These are phyloP conservation scores for Galeopsis tetrahit DNA, from an alignment of 257 asterid genomes.

Conservation along the genomic window DNA sequence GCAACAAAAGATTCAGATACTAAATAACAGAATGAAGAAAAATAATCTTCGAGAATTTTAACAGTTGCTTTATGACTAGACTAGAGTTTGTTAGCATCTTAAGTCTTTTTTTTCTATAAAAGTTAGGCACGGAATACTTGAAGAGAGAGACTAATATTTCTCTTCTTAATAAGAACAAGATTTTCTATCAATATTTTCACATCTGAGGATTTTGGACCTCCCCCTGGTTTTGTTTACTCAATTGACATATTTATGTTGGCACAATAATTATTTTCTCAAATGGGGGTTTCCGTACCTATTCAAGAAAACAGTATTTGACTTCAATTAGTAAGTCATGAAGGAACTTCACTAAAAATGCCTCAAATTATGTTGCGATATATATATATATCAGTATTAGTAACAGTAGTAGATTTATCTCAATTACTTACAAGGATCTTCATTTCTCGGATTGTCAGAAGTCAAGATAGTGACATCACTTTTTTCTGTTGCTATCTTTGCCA, in stretches of 20 bases:
- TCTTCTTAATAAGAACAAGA: neutral
- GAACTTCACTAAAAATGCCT: neutral
- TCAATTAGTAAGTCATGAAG: neutral
- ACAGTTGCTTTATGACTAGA: slow-evolving; percentile 1
- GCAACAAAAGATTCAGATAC: slow-evolving; percentile 9
- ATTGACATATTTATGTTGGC: neutral
- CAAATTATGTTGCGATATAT: neutral
- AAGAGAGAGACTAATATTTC: neutral
- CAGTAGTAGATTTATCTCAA: slow-evolving; percentile 18
- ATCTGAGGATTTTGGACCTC: neutral
- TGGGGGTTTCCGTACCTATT: neutral
- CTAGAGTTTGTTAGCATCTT: neutral
- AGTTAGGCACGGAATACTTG: neutral
- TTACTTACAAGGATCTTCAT: slow-evolving; percentile 90
- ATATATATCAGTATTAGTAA: slow-evolving; percentile 7
- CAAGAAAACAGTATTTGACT: neutral
- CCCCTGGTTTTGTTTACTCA: neutral
- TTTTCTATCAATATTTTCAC: neutral
- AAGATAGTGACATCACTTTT: slow-evolving; percentile 87
- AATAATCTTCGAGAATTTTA: neutral
- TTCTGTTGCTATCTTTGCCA: slow-evolving; percentile 91
- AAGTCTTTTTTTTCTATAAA: neutral
- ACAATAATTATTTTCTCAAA: neutral
- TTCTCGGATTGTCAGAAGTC: slow-evolving; percentile 89
- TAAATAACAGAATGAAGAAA: neutral